These are phyloP conservation scores for Globisporangium acanthophoron DNA, from an alignment of 352 stramenopile species.

Conservation along the genomic window DNA sequence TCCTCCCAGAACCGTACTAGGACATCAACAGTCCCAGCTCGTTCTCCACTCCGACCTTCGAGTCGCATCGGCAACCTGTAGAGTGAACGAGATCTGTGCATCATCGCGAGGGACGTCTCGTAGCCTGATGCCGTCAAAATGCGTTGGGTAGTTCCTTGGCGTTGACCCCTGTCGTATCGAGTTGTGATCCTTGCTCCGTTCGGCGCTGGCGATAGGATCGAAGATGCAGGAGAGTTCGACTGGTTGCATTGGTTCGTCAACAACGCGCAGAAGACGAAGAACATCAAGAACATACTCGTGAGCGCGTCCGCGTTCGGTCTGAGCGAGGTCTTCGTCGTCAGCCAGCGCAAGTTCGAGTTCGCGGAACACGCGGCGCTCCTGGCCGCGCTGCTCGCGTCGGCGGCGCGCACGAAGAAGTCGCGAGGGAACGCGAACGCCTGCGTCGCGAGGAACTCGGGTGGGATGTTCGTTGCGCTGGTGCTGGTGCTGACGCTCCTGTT, in stretches of 20 bases:
- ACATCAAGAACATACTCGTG: slow-evolving; percentile 84
- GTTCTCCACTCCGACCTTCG: slow-evolving; percentile 2
- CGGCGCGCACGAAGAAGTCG: slow-evolving; percentile 49
- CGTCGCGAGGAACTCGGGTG: slow-evolving; percentile 32
- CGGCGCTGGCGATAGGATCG: too few relatives aligned
- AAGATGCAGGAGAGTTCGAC: too few relatives aligned
- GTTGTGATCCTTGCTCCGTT: too few relatives aligned
- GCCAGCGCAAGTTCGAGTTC: slow-evolving; percentile 78
- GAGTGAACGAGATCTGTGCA: too few relatives aligned
- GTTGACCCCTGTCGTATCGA: too few relatives aligned
- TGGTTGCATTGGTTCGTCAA: too few relatives aligned
- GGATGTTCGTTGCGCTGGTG: slow-evolving; percentile 26
- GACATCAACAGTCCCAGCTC: not conserved
- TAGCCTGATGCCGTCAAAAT: too few relatives aligned
- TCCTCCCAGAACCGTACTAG: not conserved
- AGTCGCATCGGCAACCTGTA: not conserved
- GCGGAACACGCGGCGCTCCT: slow-evolving; percentile 49
- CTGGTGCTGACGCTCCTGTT: too few relatives aligned
- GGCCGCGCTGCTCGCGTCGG: slow-evolving; percentile 26
- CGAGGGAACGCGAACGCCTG: slow-evolving; percentile 34
- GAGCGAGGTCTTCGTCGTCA: slow-evolving; percentile 81
- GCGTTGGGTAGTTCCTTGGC: too few relatives aligned
- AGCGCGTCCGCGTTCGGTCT: slow-evolving; percentile 83
- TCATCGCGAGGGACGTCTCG: too few relatives aligned
- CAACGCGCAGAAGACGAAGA: slow-evolving; percentile 91